phyloP scores from a whole-genome alignment of 2,329 filamentous ascomycete genomes.

The Lojkania enalia region DNA sequence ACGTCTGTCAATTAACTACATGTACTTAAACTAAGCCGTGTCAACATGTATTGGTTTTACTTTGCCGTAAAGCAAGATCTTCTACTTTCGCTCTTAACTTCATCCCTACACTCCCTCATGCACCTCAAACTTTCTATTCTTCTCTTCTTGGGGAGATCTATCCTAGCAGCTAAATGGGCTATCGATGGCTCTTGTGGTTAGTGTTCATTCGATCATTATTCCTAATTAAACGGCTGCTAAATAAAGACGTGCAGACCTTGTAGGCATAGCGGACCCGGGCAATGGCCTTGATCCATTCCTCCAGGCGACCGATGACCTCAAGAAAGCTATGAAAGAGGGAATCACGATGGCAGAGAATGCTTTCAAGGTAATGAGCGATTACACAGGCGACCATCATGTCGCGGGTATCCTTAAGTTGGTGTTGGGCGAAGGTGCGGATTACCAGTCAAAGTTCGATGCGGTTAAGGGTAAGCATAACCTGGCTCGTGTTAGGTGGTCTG shows the following conservation, averaged over 20 bases:
- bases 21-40: too few relatives aligned
- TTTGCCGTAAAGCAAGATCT: too few relatives aligned
- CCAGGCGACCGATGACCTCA: not conserved
- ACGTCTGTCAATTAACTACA: too few relatives aligned
- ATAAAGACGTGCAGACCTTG: too few relatives aligned
- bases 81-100: too few relatives aligned
- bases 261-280: too few relatives aligned
- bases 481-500: too few relatives aligned
- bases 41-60: too few relatives aligned
- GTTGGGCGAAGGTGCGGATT: conserved; percentile 1
- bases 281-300: too few relatives aligned
- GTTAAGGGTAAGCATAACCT: too few relatives aligned
- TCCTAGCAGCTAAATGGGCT: conserved; percentile 1
- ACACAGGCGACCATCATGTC: conserved; percentile 1
- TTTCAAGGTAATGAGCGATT: conserved; percentile 1
- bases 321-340: not conserved
- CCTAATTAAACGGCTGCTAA: not conserved
- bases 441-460: conserved; percentile 3
- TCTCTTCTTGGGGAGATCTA: conserved; percentile 1
- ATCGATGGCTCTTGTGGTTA: not conserved
- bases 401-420: conserved; percentile 1
- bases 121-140: too few relatives aligned
- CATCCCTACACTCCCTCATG: too few relatives aligned
- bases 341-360: conserved; percentile 1
- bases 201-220: not conserved